Evolutionary conservation across 2,329 filamentous ascomycete species (phyloP).

Genomic region (Colletotrichum acutatum): DNA sequence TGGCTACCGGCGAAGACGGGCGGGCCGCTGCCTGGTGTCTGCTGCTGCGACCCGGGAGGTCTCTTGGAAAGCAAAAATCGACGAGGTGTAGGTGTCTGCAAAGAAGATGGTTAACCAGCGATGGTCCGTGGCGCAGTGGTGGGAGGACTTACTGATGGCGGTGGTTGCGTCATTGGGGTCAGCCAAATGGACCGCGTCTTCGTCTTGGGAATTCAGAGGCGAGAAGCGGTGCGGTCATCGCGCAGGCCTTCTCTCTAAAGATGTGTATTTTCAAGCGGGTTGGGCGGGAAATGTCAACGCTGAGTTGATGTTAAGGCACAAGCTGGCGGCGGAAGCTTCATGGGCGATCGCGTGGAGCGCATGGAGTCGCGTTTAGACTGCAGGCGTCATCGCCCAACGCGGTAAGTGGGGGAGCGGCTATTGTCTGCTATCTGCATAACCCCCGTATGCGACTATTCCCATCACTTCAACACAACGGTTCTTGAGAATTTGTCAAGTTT

Average conservation of each 20-base stretch:
- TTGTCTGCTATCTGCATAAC: background rate
- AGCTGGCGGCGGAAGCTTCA: background rate
- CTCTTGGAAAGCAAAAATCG: slow-evolving; percentile 51
- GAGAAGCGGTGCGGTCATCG: background rate
- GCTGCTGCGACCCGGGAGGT: slow-evolving; percentile 45
- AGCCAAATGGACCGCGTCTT: slow-evolving; percentile 29
- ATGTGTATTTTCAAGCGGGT: background rate
- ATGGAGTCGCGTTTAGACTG: background rate
- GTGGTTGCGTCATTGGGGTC: slow-evolving; percentile 33
- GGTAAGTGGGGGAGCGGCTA: background rate
- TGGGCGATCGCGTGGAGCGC: background rate
- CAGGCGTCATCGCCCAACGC: background rate
- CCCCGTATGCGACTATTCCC: background rate
- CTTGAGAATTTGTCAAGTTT: too few relatives aligned
- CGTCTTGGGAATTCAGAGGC: background rate
- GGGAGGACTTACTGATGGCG: slow-evolving; percentile 18
- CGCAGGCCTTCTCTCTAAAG: background rate
- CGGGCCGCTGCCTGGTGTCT: slow-evolving; percentile 39
- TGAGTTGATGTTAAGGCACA: background rate
- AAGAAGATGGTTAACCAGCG: background rate
- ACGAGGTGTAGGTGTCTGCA: slow-evolving; percentile 52
- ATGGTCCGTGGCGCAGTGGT: background rate
- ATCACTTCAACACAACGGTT: background rate
- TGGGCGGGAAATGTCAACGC: background rate
- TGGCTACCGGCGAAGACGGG: slow-evolving; percentile 34